phyloP scores from a whole-genome alignment of 306 rosid genomes.

The Notholithocarpus densiflorus region DNA sequence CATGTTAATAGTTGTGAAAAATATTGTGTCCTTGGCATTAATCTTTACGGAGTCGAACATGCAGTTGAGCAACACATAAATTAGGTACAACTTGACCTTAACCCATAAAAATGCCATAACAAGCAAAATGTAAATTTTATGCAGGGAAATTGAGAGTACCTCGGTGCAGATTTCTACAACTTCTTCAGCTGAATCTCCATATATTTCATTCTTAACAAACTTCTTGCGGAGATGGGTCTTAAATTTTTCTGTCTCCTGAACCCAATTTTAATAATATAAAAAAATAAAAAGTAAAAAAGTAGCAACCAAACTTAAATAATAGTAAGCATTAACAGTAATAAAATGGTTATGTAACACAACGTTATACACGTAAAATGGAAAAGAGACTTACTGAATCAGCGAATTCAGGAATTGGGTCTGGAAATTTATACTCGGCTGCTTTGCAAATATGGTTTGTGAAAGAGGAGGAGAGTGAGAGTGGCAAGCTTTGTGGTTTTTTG shows the following conservation, averaged over 20 bases:
- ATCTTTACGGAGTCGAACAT: not conserved
- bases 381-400: slow-evolving; percentile 59
- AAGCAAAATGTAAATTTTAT: not conserved
- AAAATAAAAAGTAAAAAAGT: not conserved
- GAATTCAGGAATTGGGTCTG: slow-evolving; percentile 92
- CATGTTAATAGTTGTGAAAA: too few relatives aligned
- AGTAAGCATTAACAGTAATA: not conserved
- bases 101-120: not conserved
- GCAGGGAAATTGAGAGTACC: slow-evolving; percentile 38
- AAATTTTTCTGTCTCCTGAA: slow-evolving; percentile 75
- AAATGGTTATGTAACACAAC: not conserved
- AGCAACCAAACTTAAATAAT: not conserved
- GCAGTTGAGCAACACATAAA: not conserved
- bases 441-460: slow-evolving; percentile 34
- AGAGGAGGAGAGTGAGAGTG: slow-evolving; percentile 17
- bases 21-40: too few relatives aligned
- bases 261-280: not conserved
- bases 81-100: too few relatives aligned
- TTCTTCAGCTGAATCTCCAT: slow-evolving; percentile 62
- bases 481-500: slow-evolving; percentile 18
- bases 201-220: slow-evolving; percentile 68
- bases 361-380: not conserved
- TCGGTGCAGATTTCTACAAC: slow-evolving; percentile 79
- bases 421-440: slow-evolving; percentile 82
- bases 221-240: slow-evolving; percentile 52